Evolutionary conservation across 148 eudicot genomes (phyloP), one percentile per base, ranked within the genome.

Genomic region (Dysphania ambrosioides): DNA sequence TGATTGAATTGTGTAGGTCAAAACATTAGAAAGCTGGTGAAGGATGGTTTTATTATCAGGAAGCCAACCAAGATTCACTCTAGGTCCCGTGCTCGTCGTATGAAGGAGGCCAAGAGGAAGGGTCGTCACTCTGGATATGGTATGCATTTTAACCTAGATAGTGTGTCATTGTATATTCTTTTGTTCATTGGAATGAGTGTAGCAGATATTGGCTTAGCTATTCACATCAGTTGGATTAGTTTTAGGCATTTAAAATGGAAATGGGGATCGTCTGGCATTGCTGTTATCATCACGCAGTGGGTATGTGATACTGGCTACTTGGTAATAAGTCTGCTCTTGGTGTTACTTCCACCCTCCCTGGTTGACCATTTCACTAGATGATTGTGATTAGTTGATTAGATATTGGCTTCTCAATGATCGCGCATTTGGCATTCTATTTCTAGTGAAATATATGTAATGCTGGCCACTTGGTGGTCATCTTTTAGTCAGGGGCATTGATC

Each of bases 51-150:
- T 72, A 83, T 91, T 40, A 91, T 91, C 76, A 84, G 91, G 81
- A 91, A 91, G 83, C 96, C 96, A 27, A 87, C 96, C 77, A 88
- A 88, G 85, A 91, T 91, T 42, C 93, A 91, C 81, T 91, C 96
- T 0, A 80, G 96, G 71, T 91, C 96, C 27, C 92, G 96, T 57
- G 96, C 96, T 31, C 93, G 93, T 38, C 77, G 93, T 23, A 91
- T 91, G 93, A 88, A 85, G 74, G 93, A 88, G 78, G 96, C 96
- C 68, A 91, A 91, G 83, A 82, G 88, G 62, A 91, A 91, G 87
- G 96, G 96, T 4, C 96, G 96, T 71, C 96, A 91, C 78, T 87
- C 96, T 75, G 96, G 96, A 81, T 87, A 91, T 56, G 96, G 96
- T 91, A 65, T 73, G 1, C 42, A 47, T 47, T 0, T 47, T 5